Percentiles rank a stretch among this genome's conserved stretches.
phyloP scores from a whole-genome alignment of 345 rosid genomes.

The Nasturtium officinale region DNA sequence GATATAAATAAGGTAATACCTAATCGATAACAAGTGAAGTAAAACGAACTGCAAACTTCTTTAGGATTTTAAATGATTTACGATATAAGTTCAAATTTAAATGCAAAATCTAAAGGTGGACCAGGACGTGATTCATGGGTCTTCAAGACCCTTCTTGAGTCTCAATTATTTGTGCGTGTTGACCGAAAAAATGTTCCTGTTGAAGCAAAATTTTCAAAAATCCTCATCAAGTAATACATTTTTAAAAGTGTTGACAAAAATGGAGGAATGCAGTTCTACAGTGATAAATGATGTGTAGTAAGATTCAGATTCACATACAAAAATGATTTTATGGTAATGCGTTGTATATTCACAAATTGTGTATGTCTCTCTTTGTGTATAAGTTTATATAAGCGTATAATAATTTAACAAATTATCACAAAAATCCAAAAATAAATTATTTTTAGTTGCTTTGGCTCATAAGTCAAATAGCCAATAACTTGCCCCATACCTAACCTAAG shows the following conservation, averaged over 20 bases:
- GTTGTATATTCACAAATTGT: not conserved
- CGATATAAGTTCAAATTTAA: not conserved
- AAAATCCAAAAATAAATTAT: not conserved
- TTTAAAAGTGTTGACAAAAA: not conserved
- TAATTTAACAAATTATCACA: not conserved
- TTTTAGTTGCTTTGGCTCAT: not conserved
- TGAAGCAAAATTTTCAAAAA: not conserved
- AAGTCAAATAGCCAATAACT: conserved; percentile 22
- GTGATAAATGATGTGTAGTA: not conserved
- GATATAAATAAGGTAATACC: not conserved
- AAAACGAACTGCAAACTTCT: not conserved
- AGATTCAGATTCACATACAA: not conserved
- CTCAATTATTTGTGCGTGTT: conserved; percentile 46
- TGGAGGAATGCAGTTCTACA: not conserved
- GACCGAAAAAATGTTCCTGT: conserved; percentile 19
- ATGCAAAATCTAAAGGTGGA: conserved; percentile 27
- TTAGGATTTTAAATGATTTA: not conserved
- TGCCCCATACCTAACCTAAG: conserved; percentile 15
- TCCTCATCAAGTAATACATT: not conserved
- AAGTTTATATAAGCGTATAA: not conserved
- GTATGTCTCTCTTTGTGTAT: not conserved
- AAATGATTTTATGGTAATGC: not conserved
- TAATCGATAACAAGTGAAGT: conserved; percentile 3
- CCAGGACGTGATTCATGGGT: conserved; percentile 12
- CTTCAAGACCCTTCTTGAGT: conserved; percentile 16